Evolutionary conservation across 306 rosid species (phyloP), one percentile per base, ranked within the genome.

Genomic region (Casuarina equisetifolia): DNA sequence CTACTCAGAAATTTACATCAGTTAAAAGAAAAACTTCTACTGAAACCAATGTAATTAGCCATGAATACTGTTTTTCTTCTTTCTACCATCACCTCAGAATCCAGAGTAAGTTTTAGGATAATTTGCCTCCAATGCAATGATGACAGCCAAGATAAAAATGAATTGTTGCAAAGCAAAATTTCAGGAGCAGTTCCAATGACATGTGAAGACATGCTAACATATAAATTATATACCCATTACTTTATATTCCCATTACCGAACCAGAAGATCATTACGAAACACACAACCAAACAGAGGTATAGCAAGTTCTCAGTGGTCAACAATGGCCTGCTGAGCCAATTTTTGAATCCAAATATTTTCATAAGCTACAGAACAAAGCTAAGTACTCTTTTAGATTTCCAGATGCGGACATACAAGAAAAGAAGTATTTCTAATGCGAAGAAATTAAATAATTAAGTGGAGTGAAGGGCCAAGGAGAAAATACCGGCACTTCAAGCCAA

Each of bases 401-500:
- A 36, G 69, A 43, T 42, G 49, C 17, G 15, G 0, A 4, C 15
- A 7, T 42, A n/a, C n/a, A 0, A 4, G 36, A 42, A 42, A 67
- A 67, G 42, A 8, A 46, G 42, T 61, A 81, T 74, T 38, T 43
- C 57, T 72, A 59, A 45, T 61, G 45, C 20, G 17, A 35, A 32
- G 8, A 66, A 67, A 81, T 12, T 49, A 49, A 73, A 80, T 7
- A 61, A 17, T 68, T 43, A 64, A 74, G 13, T 1, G 74, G 61
- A 64, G 64, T 50, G 72, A 43, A 61, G 67, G 66, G 74, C 13
- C 72, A 67, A 59, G 69, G 43, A 69, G 73, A 20, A 76, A 67
- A 61, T 92, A 94, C 98, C 91, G 73, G 91, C 57, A 90, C 81
- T 64, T 74, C 50, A 59, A 94, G 96, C 81, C 82, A 80, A 59